Evolutionary conservation across 805 yeast species (phyloP), one percentile per base, ranked within the genome.

Genomic region (Cyberlindnera bimundalis): DNA sequence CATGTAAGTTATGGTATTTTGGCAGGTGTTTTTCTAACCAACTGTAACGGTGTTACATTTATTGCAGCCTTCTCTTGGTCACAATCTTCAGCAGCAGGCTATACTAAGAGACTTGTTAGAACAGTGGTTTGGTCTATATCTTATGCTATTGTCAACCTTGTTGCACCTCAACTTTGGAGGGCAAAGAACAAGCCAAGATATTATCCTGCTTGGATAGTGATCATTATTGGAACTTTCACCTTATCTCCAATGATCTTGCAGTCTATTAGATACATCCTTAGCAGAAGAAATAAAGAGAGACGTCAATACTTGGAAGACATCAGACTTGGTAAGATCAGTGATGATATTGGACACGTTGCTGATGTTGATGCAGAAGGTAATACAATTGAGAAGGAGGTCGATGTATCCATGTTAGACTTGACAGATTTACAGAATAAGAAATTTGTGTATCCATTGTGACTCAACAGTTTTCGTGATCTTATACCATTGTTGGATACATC

Each of bases 341-440:
- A 51, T 29, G 47, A 40, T n/a, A 61, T 57, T 13, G 59, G 52
- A n/a, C 51, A 38, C 11, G 43, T 46, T n/a, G 45, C 48, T 10
- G 37, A 37, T 6, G 58, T 58, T 29, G 56, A 53, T 23, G 63
- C 48, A 3, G 60, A 62, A 14, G 59, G 60, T 16, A 45, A 48
- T 7, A 37, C 52, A 9, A 48, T 45, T 3, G 40, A 50, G 28
- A 49, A 45, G 16, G 48, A 53, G 17, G 74, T 68, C 12, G 62
- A 68, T 39, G 47, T 64, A 26, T 70, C 78, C 1, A 60, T 66
- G 47, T 56, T 75, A 40, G 82, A 76, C 55, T 53, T 75, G 28
- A 78, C 83, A 4, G 81, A 77, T 50, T 53, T 68, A 20, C 77
- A 77, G 46, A 76, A 75, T 51, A 60, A 70, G 48, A 54, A 63